Base-by-base conservation (phyloP, 2,329 filamentous ascomycete species). In the Alternaria burnsii region DNA sequence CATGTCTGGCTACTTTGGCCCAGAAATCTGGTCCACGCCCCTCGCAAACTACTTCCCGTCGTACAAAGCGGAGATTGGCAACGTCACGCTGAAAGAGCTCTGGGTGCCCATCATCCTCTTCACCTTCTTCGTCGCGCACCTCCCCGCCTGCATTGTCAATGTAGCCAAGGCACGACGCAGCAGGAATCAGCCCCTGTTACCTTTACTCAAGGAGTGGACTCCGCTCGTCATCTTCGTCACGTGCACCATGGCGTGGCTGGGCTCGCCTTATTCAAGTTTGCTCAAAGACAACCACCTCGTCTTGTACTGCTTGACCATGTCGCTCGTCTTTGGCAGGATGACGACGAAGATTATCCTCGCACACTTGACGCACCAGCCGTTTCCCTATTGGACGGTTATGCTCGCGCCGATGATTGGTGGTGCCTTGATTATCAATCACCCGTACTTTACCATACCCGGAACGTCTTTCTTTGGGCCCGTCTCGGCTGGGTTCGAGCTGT, bases 291-390 rank as follows among this genome's bases (percentile, higher is more conserved):
- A 98, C 81, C 91, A 95, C 74, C 87, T 99, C 1, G 89, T 96
- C 11, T 87, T 98, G 47, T 97, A 97, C 79, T 97, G 94, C 82
- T 81, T 97, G 61, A 97, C 92, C 61, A 91, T 98, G 85, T 91
- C 92, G n/a, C 94, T 98, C 72, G 95, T 97, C 60, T 98, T 99
- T 78, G 95, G 95, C 36, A 91, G 95, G 69, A 93, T 99, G 90
- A 98, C 95, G 0, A 99, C 95, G 40, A 99, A 98, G 84, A 98
- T 98, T 80, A 99, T 99, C 75, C 88, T 99, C 18, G 94, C 95
- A 3, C 95, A 99, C 79, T 84, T 99, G 52, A 95, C 95, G 2
- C 88, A 88, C 65, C 95, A 98, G 78, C 92, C 94, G 4, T 99
- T 98, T 81, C 95, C 95, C 1, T 96, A 92, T 85, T 98, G 94